A percentile compares a stretch with the other conserved stretches of the same genome.
These are phyloP conservation scores for Alternaria consortialis DNA, from an alignment of 2,329 filamentous ascomycete genomes.

Conservation along the genomic window DNA sequence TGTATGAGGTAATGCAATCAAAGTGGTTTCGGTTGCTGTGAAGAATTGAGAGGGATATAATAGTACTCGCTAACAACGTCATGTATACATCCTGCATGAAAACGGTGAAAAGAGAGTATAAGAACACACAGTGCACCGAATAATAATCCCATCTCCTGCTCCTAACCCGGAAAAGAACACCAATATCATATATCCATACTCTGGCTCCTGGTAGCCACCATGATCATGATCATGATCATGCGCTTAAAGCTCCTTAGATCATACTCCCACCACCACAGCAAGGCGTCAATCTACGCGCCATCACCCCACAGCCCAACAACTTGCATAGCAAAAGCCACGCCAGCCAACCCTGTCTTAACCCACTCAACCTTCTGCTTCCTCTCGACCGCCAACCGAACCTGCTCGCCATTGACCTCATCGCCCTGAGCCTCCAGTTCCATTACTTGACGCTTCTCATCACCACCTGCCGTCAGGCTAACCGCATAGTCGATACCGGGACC, in stretches of 20 bases:
- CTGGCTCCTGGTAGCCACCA: neutral
- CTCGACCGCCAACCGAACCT: slow-evolving; percentile 58
- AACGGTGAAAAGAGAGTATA: neutral
- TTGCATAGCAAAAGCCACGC: slow-evolving; percentile 57
- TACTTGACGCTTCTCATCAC: slow-evolving; percentile 33
- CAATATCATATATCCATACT: slow-evolving; percentile 47
- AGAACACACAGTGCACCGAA: neutral
- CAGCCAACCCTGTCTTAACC: slow-evolving; percentile 54
- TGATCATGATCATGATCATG: too few species aligned
- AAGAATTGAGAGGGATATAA: slow-evolving; percentile 9
- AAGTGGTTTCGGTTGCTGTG: neutral
- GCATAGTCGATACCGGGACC: slow-evolving; percentile 53
- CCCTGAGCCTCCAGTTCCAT: slow-evolving; percentile 46
- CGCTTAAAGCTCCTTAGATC: too few species aligned
- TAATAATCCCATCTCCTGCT: slow-evolving; percentile 53
- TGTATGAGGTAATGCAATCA: neutral
- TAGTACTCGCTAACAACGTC: slow-evolving; percentile 3
- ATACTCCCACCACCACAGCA: neutral
- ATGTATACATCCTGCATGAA: neutral
- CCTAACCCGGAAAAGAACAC: slow-evolving; percentile 57
- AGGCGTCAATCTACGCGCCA: slow-evolving; percentile 34
- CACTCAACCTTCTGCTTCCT: slow-evolving; percentile 54
- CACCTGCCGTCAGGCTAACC: slow-evolving; percentile 34
- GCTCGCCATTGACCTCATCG: slow-evolving; percentile 60
- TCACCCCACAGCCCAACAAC: slow-evolving; percentile 62